Evolutionary conservation across 768 basidiomycete genomes (phyloP), one percentile per base, ranked within the genome.

Genomic region (Xerocomellus chrysenteron): DNA sequence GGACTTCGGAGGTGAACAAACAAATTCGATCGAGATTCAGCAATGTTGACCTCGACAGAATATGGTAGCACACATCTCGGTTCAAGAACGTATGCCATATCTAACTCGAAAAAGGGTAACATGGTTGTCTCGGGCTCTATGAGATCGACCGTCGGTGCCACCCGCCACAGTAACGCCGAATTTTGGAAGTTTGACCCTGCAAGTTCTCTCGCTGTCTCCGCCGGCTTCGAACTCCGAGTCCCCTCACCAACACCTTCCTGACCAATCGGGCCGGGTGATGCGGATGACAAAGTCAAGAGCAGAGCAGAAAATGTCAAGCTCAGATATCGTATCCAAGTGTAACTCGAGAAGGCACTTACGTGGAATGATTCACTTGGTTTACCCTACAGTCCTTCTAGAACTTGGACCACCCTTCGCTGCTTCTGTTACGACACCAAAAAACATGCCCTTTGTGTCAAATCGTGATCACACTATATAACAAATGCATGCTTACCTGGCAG

Each of bases 351-450:
- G 35, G 42, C 42, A 33, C 43, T 58, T 28, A 50, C 36, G 39
- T 32, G 50, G 40, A 24, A 50, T n/a, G 45, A 43, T 48, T 35
- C 46, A 26, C 55, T 32, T 39, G 39, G 30, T 10, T 59, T 35
- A 50, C 30, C 59, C 76, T 56, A 78, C 58, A 58, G 85, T 67
- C 51, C 85, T 67, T 82, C 84, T 47, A 91, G 68, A 43, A 92
- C 85, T 53, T 85, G 82, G 45, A 87, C 75, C n/a, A 93, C 76
- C 58, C 79, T 78, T 59, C 83, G 84, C 68, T 93, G 90, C 52
- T 79, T 81, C 88, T 91, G 67, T 56, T 47, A 54, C 50, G 42
- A 21, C 10, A 21, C 21, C 21, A 21, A 54, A 42, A 48, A 45
- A 51, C 24, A 51, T 43, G 35, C 30, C n/a, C 24, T n/a, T 24